These are phyloP conservation scores for Hypericum perforatum DNA, from an alignment of 345 rosid genomes.

Conservation along the genomic window DNA sequence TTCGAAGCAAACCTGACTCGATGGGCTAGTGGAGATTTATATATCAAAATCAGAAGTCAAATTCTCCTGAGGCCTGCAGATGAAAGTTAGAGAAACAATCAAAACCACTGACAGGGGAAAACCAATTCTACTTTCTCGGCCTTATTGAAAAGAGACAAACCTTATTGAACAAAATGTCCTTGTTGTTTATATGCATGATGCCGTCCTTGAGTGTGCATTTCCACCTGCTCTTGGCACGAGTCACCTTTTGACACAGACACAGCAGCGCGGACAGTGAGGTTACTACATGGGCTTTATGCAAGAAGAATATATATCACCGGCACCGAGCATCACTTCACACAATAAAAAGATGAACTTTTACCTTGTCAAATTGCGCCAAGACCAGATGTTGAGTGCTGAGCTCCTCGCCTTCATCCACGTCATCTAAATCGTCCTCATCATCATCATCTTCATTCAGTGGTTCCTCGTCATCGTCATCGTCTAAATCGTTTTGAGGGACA, in stretches of 20 bases:
- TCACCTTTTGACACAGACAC: slow-evolving; percentile 45
- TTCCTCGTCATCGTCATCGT: slow-evolving; percentile 73
- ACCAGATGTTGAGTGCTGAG: slow-evolving; percentile 90
- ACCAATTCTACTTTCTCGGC: too few species aligned
- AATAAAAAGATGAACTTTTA: slow-evolving; percentile 8
- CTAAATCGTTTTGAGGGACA: slow-evolving; percentile 35
- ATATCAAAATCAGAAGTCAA: slow-evolving; percentile 62
- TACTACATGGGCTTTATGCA: too few species aligned
- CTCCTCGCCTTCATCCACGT: slow-evolving; percentile 79
- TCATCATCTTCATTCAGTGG: slow-evolving; percentile 90
- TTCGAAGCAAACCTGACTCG: slow-evolving; percentile 10
- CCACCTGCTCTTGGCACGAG: slow-evolving; percentile 95
- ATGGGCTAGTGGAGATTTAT: slow-evolving; percentile 7
- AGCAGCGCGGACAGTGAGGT: too few species aligned
- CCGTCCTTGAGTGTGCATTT: slow-evolving; percentile 94
- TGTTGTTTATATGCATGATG: slow-evolving; percentile 90
- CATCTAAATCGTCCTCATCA: slow-evolving; percentile 73
- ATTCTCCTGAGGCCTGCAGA: slow-evolving; percentile 86
- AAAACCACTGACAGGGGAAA: too few species aligned
- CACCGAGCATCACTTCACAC: too few species aligned
- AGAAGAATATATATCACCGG: too few species aligned
- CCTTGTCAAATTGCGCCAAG: slow-evolving; percentile 98
- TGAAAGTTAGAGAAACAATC: not conserved
- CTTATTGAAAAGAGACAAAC: slow-evolving; percentile 16
- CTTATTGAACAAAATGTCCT: slow-evolving; percentile 93